Conservation (phyloP, 768 basidiomycete species). For the Mrakia blollopis region DNA sequence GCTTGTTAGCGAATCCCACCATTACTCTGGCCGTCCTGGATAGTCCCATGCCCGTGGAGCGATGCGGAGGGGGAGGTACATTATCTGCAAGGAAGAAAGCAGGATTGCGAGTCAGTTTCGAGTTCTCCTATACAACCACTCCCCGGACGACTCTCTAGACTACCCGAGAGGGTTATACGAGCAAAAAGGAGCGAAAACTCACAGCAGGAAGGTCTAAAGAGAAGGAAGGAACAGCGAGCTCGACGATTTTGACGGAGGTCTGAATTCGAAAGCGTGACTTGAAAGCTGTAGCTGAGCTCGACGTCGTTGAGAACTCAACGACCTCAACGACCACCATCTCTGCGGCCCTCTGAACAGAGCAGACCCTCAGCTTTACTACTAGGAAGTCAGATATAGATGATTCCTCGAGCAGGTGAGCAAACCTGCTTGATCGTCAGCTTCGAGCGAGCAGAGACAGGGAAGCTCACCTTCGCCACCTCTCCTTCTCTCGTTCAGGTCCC, state of each 20-base stretch:
- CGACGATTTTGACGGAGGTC: background rate
- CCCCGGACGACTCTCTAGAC: background rate
- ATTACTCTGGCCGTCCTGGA: background rate
- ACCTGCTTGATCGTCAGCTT: background rate
- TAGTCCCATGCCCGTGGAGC: conserved; percentile 9
- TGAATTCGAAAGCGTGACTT: background rate
- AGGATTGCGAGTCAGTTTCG: background rate
- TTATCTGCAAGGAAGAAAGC: background rate
- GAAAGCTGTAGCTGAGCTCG: background rate
- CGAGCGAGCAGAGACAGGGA: background rate
- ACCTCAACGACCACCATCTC: background rate
- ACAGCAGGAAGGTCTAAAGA: background rate
- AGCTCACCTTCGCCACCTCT: background rate
- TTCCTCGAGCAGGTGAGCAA: conserved; percentile 24
- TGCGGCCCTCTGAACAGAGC: background rate
- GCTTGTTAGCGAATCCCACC: background rate
- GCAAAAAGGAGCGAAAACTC: background rate
- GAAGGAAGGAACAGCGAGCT: background rate
- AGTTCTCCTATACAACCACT: background rate
- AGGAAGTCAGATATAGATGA: background rate
- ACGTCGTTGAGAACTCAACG: background rate
- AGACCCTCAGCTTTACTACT: background rate
- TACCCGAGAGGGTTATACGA: background rate
- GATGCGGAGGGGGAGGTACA: conserved; percentile 20
- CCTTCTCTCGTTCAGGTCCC: background rate